Percentiles rank a stretch among this genome's conserved stretches.
These are phyloP conservation scores for Misopates orontium DNA, from an alignment of 257 asterid species.

Conservation along the genomic window DNA sequence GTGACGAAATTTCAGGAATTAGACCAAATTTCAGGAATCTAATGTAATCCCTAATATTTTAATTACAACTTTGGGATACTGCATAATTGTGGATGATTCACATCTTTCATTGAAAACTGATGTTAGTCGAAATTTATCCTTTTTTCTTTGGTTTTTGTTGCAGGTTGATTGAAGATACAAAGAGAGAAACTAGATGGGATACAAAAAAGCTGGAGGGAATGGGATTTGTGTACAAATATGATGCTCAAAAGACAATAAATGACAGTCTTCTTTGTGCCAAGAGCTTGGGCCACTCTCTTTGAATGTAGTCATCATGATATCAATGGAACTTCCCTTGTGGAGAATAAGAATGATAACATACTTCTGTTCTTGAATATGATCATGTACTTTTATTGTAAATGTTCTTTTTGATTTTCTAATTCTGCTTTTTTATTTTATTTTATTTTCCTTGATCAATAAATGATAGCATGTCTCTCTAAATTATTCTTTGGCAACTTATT, in stretches of 20 bases:
- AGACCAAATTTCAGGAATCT: too few species aligned
- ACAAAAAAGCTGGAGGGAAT: slow-evolving; percentile 46
- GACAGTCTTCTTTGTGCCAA: slow-evolving; percentile 41
- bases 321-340: too few species aligned
- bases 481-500: too few species aligned
- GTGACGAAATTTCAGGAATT: neutral
- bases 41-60: too few species aligned
- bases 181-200: slow-evolving; percentile 52
- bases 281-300: slow-evolving; percentile 25
- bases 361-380: neutral
- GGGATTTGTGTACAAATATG: slow-evolving; percentile 54
- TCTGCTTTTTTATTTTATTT: too few species aligned
- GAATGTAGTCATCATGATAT: neutral
- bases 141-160: neutral
- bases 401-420: neutral
- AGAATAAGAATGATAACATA: too few species aligned
- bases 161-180: slow-evolving; percentile 52
- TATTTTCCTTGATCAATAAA: neutral
- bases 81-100: too few species aligned
- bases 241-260: slow-evolving; percentile 27
- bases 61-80: too few species aligned
- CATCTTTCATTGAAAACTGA: too few species aligned
- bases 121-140: neutral
- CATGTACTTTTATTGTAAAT: neutral
- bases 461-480: neutral